Evolutionary conservation across 352 stramenopile genomes (phyloP), one percentile per base, ranked within the genome.

Genomic region (Phytophthora chlamydospora): DNA sequence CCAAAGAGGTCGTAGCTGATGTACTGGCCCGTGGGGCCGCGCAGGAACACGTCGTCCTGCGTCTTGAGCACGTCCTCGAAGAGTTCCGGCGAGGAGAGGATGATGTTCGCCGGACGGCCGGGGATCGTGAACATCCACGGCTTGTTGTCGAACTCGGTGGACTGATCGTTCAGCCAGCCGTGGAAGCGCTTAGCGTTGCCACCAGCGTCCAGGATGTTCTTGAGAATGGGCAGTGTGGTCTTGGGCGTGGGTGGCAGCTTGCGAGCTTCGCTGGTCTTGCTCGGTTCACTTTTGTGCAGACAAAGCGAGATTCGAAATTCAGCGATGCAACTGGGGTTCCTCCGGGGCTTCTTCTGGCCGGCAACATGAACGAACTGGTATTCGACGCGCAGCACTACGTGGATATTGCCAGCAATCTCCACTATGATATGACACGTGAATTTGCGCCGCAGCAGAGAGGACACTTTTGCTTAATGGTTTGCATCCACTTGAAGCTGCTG

Each of bases 31-130:
- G 65, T 38, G 3, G 61, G 29, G 2, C 76, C 81, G 43, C 92
- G 90, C 9, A 72, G 58, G 44, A 95, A 95, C 16, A 77, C 66
- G 45, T 86, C 64, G 31, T 81, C 83, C 17, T 93, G 73, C 6
- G 51, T 74, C 33, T 81, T 75, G 39, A 81, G 55, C 29, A 83
- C 63, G 33, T 89, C 77, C 21, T 85, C 66, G 3, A 88, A 65
- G 2, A 54, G 45, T 14, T 73, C 55, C 3, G 60, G 46, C 0
- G 66, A 75, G 24, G 60, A 73, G 0, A 89, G 19, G 24, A 89
- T 56, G 29, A 87, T 62, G 5, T 66, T 78, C 16, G 67, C 64
- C 0, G 66, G 31, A 6, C 57, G 61, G 0, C 72, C 74, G 2
- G 82, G 48, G n/a, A 82, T 58, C 16, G 58, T 31, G 3, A 83